Evolutionary conservation across 2,329 filamentous ascomycete genomes (phyloP).

Genomic region (Colletotrichum graminicola): DNA sequence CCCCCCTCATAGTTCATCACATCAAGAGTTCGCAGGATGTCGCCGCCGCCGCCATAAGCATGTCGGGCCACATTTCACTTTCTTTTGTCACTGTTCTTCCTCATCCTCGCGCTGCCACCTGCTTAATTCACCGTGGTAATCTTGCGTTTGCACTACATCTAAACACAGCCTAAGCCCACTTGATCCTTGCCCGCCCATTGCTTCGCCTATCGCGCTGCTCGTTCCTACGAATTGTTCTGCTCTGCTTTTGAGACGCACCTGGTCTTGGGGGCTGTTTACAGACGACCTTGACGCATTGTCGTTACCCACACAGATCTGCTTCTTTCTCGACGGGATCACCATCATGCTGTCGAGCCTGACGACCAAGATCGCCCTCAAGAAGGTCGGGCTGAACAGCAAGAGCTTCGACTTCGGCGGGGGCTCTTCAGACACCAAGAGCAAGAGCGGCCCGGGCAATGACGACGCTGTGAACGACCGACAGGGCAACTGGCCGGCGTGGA

Average conservation of each 20-base stretch:
- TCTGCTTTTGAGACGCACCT: constrained; percentile 10
- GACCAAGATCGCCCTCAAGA: constrained; percentile 70
- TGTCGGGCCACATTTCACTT: constrained; percentile 19
- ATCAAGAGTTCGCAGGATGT: background rate
- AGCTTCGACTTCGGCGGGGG: constrained; percentile 57
- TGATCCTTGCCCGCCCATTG: constrained; percentile 26
- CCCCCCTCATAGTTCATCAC: background rate
- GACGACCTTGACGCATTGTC: background rate
- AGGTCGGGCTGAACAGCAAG: constrained; percentile 66
- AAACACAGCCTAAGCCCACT: constrained; percentile 16
- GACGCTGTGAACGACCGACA: constrained; percentile 42
- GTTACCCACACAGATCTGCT: background rate
- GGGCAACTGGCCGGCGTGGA: constrained; percentile 60
- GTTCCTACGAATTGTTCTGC: background rate
- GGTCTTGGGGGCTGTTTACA: constrained; percentile 1
- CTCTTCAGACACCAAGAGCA: constrained; percentile 51
- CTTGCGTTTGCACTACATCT: constrained; percentile 23
- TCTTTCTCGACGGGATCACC: constrained; percentile 31
- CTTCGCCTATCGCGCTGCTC: constrained; percentile 13
- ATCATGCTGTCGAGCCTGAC: constrained; percentile 68
- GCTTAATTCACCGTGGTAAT: constrained; percentile 14
- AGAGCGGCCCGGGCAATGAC: constrained; percentile 46
- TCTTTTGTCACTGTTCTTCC: constrained; percentile 3
- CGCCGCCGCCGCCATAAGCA: constrained; percentile 25
- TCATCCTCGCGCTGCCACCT: background rate